Percentiles rank a stretch among this genome's conserved stretches.
Conservation (phyloP, 805 yeast genomes). For the Hanseniaspora opuntiae region DNA sequence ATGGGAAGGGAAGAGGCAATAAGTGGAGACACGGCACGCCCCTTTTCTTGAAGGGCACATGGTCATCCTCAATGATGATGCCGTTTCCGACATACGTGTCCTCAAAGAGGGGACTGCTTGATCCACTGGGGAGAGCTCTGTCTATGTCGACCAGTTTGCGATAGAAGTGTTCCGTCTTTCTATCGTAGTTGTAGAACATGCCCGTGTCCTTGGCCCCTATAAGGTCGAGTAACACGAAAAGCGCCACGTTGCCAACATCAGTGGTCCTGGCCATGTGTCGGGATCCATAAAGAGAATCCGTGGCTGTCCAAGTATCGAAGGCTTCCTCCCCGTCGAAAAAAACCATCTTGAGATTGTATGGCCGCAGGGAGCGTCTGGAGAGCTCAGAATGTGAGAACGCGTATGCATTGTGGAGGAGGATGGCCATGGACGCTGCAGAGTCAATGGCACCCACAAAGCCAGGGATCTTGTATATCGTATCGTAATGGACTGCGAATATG, state of each 20-base stretch:
- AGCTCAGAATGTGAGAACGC: constrained; percentile 13
- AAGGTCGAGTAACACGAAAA: constrained; percentile 38
- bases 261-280: constrained; percentile 34
- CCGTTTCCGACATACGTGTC: neutral
- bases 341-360: constrained; percentile 33
- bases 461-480: constrained; percentile 34
- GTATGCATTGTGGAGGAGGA: constrained; percentile 34
- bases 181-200: constrained; percentile 32
- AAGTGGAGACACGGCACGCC: constrained; percentile 40
- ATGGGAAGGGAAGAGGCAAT: constrained; percentile 41
- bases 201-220: constrained; percentile 29
- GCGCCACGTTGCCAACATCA: constrained; percentile 28
- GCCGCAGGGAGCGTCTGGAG: constrained; percentile 11
- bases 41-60: constrained; percentile 34
- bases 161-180: constrained; percentile 29
- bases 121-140: neutral
- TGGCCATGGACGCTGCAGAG: constrained; percentile 45
- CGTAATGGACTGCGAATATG: constrained; percentile 41
- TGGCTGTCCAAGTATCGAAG: constrained; percentile 35
- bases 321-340: constrained; percentile 57
- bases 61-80: constrained; percentile 34
- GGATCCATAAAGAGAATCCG: constrained; percentile 46
- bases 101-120: neutral
- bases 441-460: constrained; percentile 51
- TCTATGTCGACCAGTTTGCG: constrained; percentile 27